A percentile compares a stretch with the other conserved stretches of the same genome.
Evolutionary conservation across 768 basidiomycete genomes (phyloP).

Genomic region (Hericium erinaceus): DNA sequence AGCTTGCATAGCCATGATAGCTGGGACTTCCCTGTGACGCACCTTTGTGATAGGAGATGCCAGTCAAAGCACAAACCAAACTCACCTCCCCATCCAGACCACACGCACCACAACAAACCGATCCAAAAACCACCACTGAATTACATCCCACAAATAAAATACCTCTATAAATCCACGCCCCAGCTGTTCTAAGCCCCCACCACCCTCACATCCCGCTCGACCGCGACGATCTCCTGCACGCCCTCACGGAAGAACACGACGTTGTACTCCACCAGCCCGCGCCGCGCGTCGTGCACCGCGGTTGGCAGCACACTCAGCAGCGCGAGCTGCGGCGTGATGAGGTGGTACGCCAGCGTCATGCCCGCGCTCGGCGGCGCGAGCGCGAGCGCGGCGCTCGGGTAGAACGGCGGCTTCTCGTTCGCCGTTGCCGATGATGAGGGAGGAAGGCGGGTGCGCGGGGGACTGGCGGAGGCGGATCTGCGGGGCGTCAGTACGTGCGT

Average conservation of each 20-base stretch:
- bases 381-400: slow-evolving; percentile 60
- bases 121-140: too few species aligned
- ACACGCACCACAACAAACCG: too few species aligned
- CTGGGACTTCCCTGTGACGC: too few species aligned
- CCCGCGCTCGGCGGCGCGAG: slow-evolving; percentile 50
- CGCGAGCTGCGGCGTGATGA: slow-evolving; percentile 64
- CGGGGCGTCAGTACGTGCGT: background rate
- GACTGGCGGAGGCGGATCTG: slow-evolving; percentile 17
- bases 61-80: too few species aligned
- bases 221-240: slow-evolving; percentile 70
- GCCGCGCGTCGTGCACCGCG: slow-evolving; percentile 57
- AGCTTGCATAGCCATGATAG: too few species aligned
- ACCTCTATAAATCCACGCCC: too few species aligned
- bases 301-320: slow-evolving; percentile 68
- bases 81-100: too few species aligned
- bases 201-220: slow-evolving; percentile 47
- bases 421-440: slow-evolving; percentile 4
- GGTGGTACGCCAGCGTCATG: slow-evolving; percentile 78
- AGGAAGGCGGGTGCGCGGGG: slow-evolving; percentile 8
- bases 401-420: slow-evolving; percentile 38
- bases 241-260: slow-evolving; percentile 81
- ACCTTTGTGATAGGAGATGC: too few species aligned
- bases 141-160: too few species aligned
- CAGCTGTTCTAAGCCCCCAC: too few species aligned
- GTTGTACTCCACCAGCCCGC: slow-evolving; percentile 79